phyloP scores from a whole-genome alignment of 371 early-diverging fungal genomes.

The Saksenaea oblongispora region DNA sequence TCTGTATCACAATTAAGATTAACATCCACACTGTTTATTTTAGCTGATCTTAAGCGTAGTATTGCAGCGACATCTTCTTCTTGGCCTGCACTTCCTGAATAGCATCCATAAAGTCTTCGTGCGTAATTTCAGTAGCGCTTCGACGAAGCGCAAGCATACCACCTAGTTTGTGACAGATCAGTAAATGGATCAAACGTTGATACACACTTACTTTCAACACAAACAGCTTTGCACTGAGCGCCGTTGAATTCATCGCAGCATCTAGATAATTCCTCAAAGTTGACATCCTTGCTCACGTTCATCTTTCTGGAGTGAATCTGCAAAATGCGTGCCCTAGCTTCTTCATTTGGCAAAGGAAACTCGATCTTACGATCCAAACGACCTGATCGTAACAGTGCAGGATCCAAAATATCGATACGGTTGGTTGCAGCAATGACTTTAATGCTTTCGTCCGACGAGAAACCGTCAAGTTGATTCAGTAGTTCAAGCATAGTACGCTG shows the following conservation, averaged over 20 bases:
- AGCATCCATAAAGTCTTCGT: slow-evolving; percentile 99
- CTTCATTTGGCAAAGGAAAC: slow-evolving; percentile 99
- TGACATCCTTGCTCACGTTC: slow-evolving; percentile 95
- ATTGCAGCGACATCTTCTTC: slow-evolving; percentile 98
- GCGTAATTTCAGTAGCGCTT: slow-evolving; percentile 87
- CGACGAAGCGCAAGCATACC: slow-evolving; percentile 98
- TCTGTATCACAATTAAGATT: background rate
- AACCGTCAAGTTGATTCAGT: slow-evolving; percentile 99
- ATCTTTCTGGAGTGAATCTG: slow-evolving; percentile 99
- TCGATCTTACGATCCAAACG: slow-evolving; percentile 99
- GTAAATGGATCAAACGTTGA: background rate
- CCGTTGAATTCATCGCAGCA: slow-evolving; percentile 99
- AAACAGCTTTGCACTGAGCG: slow-evolving; percentile 99
- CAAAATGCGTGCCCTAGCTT: slow-evolving; percentile 98
- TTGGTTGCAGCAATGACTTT: slow-evolving; percentile 99
- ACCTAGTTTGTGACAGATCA: slow-evolving; percentile 14
- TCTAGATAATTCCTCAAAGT: slow-evolving; percentile 98
- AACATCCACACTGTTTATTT: slow-evolving; percentile 4
- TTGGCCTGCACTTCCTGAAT: slow-evolving; percentile 99
- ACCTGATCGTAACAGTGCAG: slow-evolving; percentile 99
- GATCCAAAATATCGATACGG: slow-evolving; percentile 99
- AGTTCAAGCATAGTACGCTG: slow-evolving; percentile 99
- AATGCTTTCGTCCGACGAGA: slow-evolving; percentile 95
- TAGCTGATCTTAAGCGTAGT: slow-evolving; percentile 76
- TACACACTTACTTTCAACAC: slow-evolving; percentile 68